Percentiles rank a stretch among this genome's conserved stretches.
phyloP scores from a whole-genome alignment of 305 asterid species.

The Fraxinus greggii region DNA sequence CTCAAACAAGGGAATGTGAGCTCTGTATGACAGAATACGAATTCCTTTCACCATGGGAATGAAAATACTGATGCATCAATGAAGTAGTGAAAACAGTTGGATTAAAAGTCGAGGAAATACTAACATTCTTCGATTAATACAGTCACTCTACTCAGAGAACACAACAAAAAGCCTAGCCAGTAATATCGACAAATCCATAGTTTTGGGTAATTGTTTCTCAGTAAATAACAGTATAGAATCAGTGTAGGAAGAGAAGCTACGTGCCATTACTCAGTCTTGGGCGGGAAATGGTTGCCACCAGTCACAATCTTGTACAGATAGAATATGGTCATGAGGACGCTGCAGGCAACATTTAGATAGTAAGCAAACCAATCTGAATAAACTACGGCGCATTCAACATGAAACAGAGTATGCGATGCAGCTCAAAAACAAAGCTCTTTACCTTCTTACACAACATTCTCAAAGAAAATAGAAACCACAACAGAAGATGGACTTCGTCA shows the following conservation, averaged over 20 bases:
- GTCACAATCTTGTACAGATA: slow-evolving; percentile 54
- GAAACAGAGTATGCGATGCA: neutral
- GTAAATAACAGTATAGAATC: neutral
- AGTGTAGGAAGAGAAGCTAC: neutral
- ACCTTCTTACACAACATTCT: neutral
- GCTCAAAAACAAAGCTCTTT: neutral
- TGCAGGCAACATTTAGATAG: slow-evolving; percentile 23
- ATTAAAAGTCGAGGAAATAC: neutral
- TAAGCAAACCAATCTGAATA: neutral
- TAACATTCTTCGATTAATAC: neutral
- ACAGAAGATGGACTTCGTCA: neutral
- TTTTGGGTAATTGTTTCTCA: neutral
- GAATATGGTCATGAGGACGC: slow-evolving; percentile 45
- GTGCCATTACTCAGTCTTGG: slow-evolving; percentile 43
- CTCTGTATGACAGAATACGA: neutral
- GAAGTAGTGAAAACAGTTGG: neutral
- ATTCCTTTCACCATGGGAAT: neutral
- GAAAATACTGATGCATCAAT: neutral
- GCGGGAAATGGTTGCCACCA: slow-evolving; percentile 54
- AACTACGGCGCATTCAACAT: neutral
- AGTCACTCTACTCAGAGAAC: neutral
- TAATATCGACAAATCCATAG: neutral
- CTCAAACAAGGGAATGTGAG: neutral
- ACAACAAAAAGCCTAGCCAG: neutral
- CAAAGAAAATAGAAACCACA: neutral